Conservation (phyloP, 768 basidiomycete species). For the Suillus cothurnatus region DNA sequence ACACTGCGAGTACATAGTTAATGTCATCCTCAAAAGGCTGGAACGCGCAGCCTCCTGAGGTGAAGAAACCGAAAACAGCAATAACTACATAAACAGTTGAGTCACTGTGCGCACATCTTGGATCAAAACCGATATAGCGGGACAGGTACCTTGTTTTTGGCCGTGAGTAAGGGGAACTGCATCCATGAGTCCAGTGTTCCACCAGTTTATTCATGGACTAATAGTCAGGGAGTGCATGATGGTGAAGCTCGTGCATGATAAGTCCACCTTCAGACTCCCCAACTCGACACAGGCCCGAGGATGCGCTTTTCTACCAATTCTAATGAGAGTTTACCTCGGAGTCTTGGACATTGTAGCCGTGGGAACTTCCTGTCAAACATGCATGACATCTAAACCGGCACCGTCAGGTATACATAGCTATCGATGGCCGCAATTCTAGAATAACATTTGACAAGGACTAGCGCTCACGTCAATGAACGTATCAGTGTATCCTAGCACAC, state of each 20-base stretch:
- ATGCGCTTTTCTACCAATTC: too few relatives aligned
- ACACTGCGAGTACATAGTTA: conserved; percentile 15
- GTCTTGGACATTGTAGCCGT: too few relatives aligned
- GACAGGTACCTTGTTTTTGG: not conserved
- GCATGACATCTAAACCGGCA: too few relatives aligned
- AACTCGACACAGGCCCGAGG: too few relatives aligned
- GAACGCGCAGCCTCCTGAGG: conserved; percentile 11
- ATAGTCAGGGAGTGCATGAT: not conserved
- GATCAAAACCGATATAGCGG: not conserved
- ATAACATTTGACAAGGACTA: too few relatives aligned
- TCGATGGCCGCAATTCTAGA: too few relatives aligned
- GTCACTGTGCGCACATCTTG: not conserved
- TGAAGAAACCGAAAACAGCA: conserved; percentile 1
- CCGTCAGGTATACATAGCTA: too few relatives aligned
- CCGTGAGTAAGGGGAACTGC: not conserved
- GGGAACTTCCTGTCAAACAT: too few relatives aligned
- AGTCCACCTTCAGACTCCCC: too few relatives aligned
- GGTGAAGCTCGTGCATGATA: not conserved
- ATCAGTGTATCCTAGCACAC: conserved; percentile 70
- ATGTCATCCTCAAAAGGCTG: not conserved
- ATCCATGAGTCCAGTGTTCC: not conserved
- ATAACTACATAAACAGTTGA: not conserved
- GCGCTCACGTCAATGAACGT: conserved; percentile 83
- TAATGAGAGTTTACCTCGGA: too few relatives aligned
- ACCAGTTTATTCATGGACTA: not conserved